Evolutionary conservation across 306 rosid species (phyloP), one percentile per base, ranked within the genome.

Genomic region (Mimosa bimucronata): DNA sequence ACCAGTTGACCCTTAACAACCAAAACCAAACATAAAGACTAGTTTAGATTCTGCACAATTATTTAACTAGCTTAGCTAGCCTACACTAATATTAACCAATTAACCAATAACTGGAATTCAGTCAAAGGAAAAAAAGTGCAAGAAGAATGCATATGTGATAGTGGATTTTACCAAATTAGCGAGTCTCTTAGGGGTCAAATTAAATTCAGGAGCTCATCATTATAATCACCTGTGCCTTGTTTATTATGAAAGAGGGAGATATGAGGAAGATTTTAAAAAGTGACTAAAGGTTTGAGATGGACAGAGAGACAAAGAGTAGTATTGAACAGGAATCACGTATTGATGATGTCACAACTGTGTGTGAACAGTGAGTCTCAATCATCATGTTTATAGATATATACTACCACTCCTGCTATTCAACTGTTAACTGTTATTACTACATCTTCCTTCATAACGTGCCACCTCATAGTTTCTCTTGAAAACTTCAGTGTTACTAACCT

Each of bases 361-460:
- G 31, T 68, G 73, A 69, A 69, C 74, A 69, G 74, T 42, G 74
- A 69, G 31, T 4, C n/a, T 42, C 74, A 41, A 69, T 69, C 74
- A 69, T 69, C 53, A 69, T 25, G 12, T 69, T n/a, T n/a, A n/a
- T n/a, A n/a, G n/a, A 40, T 31, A 40, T n/a, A 0, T 21, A 23
- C 30, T 19, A 9, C 11, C 18, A 5, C 8, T 21, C 0, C 62
- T 12, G 34, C 52, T 52, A 68, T 23, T 68, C 53, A 68, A 40
- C 73, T 69, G 37, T 42, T 41, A 25, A 69, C 55, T 69, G 55
- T 42, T 53, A 25, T 69, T 48, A 2, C 73, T 37, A 28, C 29
- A 4, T 64, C 42, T 16, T 25, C 21, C 73, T n/a, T 29, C 52
- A 40, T 66, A 19, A 37, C 72, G 16, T 66, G 29, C 29, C 48